Conservation (phyloP, 305 asterid species). For the Ruellia speciosa region DNA sequence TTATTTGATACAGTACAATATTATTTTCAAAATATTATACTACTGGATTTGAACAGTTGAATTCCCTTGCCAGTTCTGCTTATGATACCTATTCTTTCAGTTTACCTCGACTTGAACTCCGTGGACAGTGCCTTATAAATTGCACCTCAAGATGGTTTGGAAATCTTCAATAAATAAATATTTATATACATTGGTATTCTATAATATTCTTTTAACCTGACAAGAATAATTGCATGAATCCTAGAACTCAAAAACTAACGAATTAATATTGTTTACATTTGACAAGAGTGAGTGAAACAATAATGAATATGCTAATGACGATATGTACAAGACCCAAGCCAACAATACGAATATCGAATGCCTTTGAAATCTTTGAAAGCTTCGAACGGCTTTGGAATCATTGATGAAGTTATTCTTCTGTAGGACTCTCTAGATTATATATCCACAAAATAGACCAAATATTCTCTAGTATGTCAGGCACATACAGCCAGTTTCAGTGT, state of each 20-base stretch:
- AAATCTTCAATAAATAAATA: too few relatives aligned
- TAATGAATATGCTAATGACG: not conserved
- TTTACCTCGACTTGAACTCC: not conserved
- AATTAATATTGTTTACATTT: not conserved
- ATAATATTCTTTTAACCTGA: not conserved
- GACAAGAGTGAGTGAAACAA: constrained; percentile 9
- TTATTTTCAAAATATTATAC: not conserved
- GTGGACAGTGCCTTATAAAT: not conserved
- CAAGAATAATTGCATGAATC: not conserved
- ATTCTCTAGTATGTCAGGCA: not conserved
- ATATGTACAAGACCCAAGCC: not conserved
- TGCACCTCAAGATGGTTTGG: not conserved
- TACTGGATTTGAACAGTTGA: not conserved
- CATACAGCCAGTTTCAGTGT: not conserved
- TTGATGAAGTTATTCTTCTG: constrained; percentile 17
- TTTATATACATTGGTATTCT: too few relatives aligned
- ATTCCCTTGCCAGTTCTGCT: not conserved
- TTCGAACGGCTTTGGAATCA: constrained; percentile 20
- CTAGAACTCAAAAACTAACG: not conserved
- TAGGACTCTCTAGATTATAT: not conserved
- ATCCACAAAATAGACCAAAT: constrained; percentile 1
- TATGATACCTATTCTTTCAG: not conserved
- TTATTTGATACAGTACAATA: not conserved
- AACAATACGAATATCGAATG: not conserved
- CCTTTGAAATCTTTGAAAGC: constrained; percentile 21